Conservation (phyloP, 2,329 filamentous ascomycete genomes). For the Elsinoe australis region DNA sequence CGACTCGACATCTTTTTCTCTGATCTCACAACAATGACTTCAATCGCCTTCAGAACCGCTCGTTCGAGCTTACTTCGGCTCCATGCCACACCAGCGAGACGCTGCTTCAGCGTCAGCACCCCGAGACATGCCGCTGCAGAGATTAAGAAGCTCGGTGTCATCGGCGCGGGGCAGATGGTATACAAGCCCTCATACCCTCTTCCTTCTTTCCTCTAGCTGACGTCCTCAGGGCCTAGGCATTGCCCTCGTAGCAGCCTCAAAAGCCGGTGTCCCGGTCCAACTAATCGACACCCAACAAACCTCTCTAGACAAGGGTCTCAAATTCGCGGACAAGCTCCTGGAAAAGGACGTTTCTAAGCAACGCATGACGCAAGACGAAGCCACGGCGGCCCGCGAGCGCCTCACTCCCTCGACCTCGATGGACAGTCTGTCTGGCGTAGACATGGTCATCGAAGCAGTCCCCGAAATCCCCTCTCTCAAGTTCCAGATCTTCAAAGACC, state of each 20-base stretch:
- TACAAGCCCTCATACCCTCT: background rate
- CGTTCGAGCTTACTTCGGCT: conserved; percentile 15
- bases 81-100: conserved; percentile 26
- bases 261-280: conserved; percentile 73
- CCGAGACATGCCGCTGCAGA: conserved; percentile 47
- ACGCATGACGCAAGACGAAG: conserved; percentile 72
- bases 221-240: conserved; percentile 75
- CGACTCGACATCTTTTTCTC: conserved; percentile 4
- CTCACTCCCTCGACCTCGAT: conserved; percentile 65
- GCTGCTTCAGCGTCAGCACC: conserved; percentile 59
- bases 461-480: conserved; percentile 88
- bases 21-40: conserved; percentile 7
- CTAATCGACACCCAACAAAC: conserved; percentile 77
- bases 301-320: conserved; percentile 79
- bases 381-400: conserved; percentile 62
- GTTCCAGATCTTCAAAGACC: conserved; percentile 72
- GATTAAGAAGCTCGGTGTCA: conserved; percentile 80
- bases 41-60: conserved; percentile 4
- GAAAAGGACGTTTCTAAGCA: conserved; percentile 87
- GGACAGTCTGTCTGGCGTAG: conserved; percentile 69
- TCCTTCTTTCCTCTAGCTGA: conserved; percentile 23
- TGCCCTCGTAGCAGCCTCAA: conserved; percentile 83
- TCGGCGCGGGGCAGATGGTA: conserved; percentile 96
- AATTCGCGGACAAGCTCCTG: conserved; percentile 85
- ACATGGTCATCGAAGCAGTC: conserved; percentile 97